Evolutionary conservation across 768 basidiomycete genomes (phyloP).

Genomic region (Crucibulum laeve): DNA sequence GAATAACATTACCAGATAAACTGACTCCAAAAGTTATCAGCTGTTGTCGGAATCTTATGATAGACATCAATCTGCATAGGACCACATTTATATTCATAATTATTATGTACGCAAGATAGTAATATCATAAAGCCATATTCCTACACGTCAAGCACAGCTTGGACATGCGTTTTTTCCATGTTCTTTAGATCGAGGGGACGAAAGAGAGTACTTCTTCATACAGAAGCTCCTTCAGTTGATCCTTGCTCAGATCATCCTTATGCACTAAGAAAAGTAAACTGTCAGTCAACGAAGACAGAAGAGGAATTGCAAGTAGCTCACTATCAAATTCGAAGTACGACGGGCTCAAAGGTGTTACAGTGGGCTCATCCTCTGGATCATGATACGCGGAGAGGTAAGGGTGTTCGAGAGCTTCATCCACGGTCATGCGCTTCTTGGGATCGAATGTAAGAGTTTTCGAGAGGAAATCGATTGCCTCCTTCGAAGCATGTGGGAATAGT

Average conservation of each 20-base stretch:
- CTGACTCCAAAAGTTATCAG: too few relatives aligned
- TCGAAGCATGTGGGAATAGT: constrained; percentile 74
- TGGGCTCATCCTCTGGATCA: constrained; percentile 88
- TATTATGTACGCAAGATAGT: not conserved
- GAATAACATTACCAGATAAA: too few relatives aligned
- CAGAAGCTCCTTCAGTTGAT: constrained; percentile 78
- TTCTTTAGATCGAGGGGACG: constrained; percentile 51
- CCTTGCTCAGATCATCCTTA: constrained; percentile 73
- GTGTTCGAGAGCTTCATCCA: constrained; percentile 78
- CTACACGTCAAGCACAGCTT: not conserved
- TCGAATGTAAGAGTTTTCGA: constrained; percentile 82
- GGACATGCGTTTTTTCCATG: not conserved
- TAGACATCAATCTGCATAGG: too few relatives aligned
- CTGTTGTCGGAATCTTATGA: too few relatives aligned
- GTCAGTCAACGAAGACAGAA: constrained; percentile 5
- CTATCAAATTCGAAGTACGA: constrained; percentile 90
- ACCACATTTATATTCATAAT: not conserved
- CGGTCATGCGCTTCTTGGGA: constrained; percentile 79
- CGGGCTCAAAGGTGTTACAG: constrained; percentile 72
- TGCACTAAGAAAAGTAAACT: constrained; percentile 34
- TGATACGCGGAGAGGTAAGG: constrained; percentile 85
- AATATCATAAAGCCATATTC: constrained; percentile 2
- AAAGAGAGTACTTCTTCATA: constrained; percentile 84
- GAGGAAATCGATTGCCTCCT: constrained; percentile 70
- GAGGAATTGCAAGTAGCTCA: constrained; percentile 32